Evolutionary conservation across 352 stramenopile genomes (phyloP), one percentile per base, ranked within the genome.

Genomic region (Hyaloperonospora arabidopsidis): DNA sequence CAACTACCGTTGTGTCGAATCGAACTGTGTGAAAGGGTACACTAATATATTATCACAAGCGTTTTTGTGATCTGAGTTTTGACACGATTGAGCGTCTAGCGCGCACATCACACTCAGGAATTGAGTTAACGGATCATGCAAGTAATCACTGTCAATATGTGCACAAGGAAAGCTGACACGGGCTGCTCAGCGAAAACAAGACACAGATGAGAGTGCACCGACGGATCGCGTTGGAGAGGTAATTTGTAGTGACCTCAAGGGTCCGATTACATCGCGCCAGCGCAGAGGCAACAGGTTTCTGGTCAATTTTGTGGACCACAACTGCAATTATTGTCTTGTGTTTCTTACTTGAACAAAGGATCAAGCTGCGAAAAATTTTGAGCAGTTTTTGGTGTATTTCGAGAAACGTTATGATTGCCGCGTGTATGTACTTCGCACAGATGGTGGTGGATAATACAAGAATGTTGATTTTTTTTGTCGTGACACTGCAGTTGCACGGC

Each of bases 231-330:
- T 48, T n/a, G 18, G 43, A 34, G 43, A 6, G 6, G 43, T 48
- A 10, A 48, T 48, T 22, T 48, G 43, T 48, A 34, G 19, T 25
- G 43, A 34, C 8, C 7, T 35, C 1, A 35, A 48, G 12, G 43
- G 19, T 11, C 43, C 21, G 7, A 48, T 35, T 17, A 48, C 43
- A 12, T 17, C 21, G 21, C 18, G 21, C 0, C 8, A 35, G 2
- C 8, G 43, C 11, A 15, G 14, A 11, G 17, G n/a, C 5, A 48
- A 48, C 10, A 21, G 43, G 6, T 48, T 18, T 7, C 21, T 48
- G 7, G 21, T 48, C 19, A 48, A 48, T 17, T 39, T 52, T 28
- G 45, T 29, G 0, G 29, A 41, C 13, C 45, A 52, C 17, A 12
- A 43, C 1, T 32, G 15, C 11, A 43, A 52, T 15, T 43, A 43